Base-by-base conservation (phyloP, 257 asterid genomes). In the Solanum sitiens region DNA sequence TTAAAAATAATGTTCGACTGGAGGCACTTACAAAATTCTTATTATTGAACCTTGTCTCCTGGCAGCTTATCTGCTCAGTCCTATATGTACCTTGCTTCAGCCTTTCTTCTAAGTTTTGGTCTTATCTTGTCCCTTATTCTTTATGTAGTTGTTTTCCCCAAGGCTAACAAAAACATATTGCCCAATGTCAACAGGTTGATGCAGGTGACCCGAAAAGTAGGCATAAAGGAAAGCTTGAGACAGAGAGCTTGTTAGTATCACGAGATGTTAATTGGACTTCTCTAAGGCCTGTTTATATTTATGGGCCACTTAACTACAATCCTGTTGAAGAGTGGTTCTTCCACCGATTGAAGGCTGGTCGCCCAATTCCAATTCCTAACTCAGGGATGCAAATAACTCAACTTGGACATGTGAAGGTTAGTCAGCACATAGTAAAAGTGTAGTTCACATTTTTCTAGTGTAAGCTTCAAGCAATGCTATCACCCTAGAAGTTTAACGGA, bases 301-400 rank as follows among this genome's bases (percentile, higher is more conserved):
- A 96, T 30, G 99, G 99, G 18, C 99, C 99, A 30, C 89, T 96
- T 88, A 97, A 97, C 94, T 97, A 97, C 92, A 97, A 97, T 91
- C 99, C 99, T 2, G 98, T 97, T 14, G 99, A 97, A 89, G 99
- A 97, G 65, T 96, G 99, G 99, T 97, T 97, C 95, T 97, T 97
- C 95, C 99, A 97, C 94, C 93, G 99, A 47, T 87, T 97, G 89
- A 97, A 97, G 93, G 99, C 95, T 0, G 98, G 99, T 15, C 99
- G 99, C 20, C 99, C 98, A 40, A 96, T 97, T 13, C 99, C 99
- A 39, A 90, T 96, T 68, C 99, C 99, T 82, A 93, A 93, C 92
- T 94, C 99, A 2, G 99, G 99, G 87, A 76, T 97, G 10, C 99
- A 97, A 91, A 86, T 94, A 65, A 96, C 99, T 16, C 99, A 97